Conservation (phyloP, 108 stramenopile genomes). For the Aureococcus anophagefferens region DNA sequence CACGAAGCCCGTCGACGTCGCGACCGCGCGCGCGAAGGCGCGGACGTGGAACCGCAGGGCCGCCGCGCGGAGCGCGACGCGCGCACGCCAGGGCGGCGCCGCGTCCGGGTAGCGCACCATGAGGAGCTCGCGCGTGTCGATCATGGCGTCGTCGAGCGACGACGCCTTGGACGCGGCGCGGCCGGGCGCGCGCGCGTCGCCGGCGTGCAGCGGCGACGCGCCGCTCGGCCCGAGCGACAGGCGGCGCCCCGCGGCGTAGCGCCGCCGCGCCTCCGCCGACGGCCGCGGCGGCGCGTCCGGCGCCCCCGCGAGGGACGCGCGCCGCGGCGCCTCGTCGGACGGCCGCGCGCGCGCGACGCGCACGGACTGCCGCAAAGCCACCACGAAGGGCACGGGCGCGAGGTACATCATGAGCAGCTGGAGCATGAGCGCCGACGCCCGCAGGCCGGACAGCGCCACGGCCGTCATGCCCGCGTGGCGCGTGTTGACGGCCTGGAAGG, state of each 20-base stretch:
- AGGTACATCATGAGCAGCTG: background rate
- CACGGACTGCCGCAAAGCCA: too few species aligned
- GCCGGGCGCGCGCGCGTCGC: too few species aligned
- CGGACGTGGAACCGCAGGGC: background rate
- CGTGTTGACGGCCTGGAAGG: slow-evolving; percentile 2
- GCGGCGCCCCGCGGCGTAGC: too few species aligned
- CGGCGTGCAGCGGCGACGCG: too few species aligned
- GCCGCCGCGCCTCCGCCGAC: too few species aligned
- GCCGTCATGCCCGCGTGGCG: background rate
- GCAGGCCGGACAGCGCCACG: background rate
- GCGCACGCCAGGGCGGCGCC: background rate
- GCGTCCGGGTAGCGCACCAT: background rate
- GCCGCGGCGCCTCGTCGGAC: too few species aligned
- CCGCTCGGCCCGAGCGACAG: too few species aligned
- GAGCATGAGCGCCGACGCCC: background rate
- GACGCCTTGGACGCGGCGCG: too few species aligned
- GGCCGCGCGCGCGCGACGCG: too few species aligned
- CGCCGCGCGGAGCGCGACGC: background rate
- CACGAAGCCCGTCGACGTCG: background rate
- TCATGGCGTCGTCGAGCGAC: background rate
- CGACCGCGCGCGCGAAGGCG: background rate
- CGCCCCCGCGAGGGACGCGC: too few species aligned
- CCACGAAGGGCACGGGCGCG: background rate
- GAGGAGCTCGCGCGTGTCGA: background rate
- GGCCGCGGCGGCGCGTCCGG: too few species aligned